Evolutionary conservation across 108 stramenopile species (phyloP).

Genomic region (Skeletonema potamos): DNA sequence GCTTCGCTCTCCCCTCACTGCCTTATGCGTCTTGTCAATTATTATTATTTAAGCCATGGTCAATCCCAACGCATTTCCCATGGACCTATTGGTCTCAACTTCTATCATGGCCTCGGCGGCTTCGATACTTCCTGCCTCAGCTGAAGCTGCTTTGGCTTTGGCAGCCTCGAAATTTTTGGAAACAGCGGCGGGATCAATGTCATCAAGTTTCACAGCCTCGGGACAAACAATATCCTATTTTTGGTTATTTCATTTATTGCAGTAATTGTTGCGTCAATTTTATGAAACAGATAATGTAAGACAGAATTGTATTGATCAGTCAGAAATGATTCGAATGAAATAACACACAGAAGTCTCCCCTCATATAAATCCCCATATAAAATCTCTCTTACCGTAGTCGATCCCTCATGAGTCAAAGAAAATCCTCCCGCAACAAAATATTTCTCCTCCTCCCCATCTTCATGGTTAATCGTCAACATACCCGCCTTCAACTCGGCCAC

Average conservation of each 20-base stretch:
- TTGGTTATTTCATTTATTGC: constrained; percentile 2
- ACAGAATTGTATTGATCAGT: constrained; percentile 9
- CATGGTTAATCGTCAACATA: constrained; percentile 89
- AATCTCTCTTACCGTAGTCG: constrained; percentile 79
- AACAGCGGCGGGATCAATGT: constrained; percentile 87
- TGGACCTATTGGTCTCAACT: constrained; percentile 92
- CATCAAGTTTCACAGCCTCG: constrained; percentile 95
- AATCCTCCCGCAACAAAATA: constrained; percentile 97
- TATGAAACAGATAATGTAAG: constrained; percentile 1
- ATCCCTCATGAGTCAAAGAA: constrained; percentile 90
- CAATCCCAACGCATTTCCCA: constrained; percentile 91
- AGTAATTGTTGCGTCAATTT: constrained; percentile 2
- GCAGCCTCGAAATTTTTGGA: constrained; percentile 75
- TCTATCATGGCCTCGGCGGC: constrained; percentile 94
- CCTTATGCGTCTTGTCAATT: neutral
- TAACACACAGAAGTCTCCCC: neutral
- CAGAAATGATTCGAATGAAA: neutral
- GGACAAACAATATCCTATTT: constrained; percentile 92
- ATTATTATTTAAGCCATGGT: constrained; percentile 33
- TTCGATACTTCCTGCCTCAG: constrained; percentile 81
- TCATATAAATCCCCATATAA: neutral
- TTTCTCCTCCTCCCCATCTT: constrained; percentile 91
- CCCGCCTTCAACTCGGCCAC: constrained; percentile 97
- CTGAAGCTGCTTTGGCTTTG: constrained; percentile 69
- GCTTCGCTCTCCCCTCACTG: neutral